Percentiles rank a stretch among this genome's conserved stretches.
Conservation (phyloP, 169 alveolate species). For the Amoebophrya sp. region DNA sequence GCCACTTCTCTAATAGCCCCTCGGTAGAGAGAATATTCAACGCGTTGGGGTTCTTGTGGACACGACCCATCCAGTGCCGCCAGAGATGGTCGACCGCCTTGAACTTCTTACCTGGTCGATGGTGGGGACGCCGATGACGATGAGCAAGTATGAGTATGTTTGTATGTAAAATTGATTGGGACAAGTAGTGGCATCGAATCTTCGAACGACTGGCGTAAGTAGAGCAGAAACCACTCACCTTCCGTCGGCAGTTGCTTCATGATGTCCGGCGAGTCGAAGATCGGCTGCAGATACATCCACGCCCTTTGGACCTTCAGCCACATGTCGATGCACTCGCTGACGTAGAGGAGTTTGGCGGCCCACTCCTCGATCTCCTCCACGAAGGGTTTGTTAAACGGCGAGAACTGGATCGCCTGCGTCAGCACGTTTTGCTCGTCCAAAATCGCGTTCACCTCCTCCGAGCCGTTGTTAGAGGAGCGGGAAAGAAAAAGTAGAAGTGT, state of each 20-base stretch:
- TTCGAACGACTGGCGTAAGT: not conserved
- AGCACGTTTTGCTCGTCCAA: constrained; percentile 83
- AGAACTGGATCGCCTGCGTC: constrained; percentile 78
- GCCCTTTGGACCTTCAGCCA: constrained; percentile 53
- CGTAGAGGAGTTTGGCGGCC: constrained; percentile 53
- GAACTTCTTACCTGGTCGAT: constrained; percentile 26
- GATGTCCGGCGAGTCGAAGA: constrained; percentile 82
- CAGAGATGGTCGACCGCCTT: constrained; percentile 72
- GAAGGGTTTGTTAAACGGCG: constrained; percentile 84
- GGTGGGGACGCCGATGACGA: not conserved
- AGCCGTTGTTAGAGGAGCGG: too few species aligned
- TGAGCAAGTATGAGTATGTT: not conserved
- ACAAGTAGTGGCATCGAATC: not conserved
- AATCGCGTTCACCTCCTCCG: constrained; percentile 49
- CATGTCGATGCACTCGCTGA: constrained; percentile 66
- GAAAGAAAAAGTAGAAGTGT: too few species aligned
- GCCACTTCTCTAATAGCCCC: constrained; percentile 64
- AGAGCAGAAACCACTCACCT: not conserved
- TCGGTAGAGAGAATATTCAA: constrained; percentile 58
- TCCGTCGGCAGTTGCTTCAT: constrained; percentile 70
- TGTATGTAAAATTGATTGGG: not conserved
- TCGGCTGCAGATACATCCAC: constrained; percentile 87
- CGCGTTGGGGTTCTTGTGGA: constrained; percentile 57
- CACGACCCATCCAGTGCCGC: constrained; percentile 66
- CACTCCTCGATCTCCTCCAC: constrained; percentile 79